Evolutionary conservation across 177 flowering plant species (phyloP).

Genomic region (Vitis hybrid): DNA sequence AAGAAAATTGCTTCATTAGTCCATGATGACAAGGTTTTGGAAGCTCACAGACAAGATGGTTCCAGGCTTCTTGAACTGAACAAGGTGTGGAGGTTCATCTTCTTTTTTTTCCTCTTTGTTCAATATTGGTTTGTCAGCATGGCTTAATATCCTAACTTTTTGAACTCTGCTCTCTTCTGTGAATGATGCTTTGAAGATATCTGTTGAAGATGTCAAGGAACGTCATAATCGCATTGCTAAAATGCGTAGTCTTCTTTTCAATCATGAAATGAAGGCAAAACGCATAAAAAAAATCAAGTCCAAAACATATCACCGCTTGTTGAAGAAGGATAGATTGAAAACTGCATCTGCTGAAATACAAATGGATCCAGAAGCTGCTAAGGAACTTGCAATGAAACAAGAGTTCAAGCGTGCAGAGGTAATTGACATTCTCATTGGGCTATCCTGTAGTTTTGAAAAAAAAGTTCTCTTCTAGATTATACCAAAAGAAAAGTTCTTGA

Average conservation of each 20-base stretch:
- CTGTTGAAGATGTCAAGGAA: conserved; percentile 68
- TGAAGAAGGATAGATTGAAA: conserved; percentile 72
- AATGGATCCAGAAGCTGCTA: conserved; percentile 81
- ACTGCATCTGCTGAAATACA: conserved; percentile 32
- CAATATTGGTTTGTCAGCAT: too few species aligned
- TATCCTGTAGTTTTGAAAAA: background rate
- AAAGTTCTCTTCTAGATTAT: background rate
- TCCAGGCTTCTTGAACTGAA: conserved; percentile 37
- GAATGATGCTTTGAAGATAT: conserved; percentile 41
- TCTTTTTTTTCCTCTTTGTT: too few species aligned
- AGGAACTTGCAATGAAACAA: conserved; percentile 75
- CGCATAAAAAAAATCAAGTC: conserved; percentile 86
- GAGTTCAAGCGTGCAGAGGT: conserved; percentile 89
- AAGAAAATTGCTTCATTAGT: conserved; percentile 70
- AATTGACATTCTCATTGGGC: conserved; percentile 1
- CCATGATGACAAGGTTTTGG: conserved; percentile 50
- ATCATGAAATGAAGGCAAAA: conserved; percentile 72
- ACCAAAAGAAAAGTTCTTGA: background rate
- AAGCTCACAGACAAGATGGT: conserved; percentile 83
- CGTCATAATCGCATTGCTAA: conserved; percentile 58
- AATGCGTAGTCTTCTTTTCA: too few species aligned
- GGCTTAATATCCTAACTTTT: too few species aligned
- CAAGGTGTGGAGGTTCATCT: too few species aligned
- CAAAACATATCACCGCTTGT: conserved; percentile 68
- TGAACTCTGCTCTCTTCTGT: background rate